Percentiles rank a stretch among this genome's conserved stretches.
phyloP scores from a whole-genome alignment of 116 monocot species.

The Papilionanthe hybrid region DNA sequence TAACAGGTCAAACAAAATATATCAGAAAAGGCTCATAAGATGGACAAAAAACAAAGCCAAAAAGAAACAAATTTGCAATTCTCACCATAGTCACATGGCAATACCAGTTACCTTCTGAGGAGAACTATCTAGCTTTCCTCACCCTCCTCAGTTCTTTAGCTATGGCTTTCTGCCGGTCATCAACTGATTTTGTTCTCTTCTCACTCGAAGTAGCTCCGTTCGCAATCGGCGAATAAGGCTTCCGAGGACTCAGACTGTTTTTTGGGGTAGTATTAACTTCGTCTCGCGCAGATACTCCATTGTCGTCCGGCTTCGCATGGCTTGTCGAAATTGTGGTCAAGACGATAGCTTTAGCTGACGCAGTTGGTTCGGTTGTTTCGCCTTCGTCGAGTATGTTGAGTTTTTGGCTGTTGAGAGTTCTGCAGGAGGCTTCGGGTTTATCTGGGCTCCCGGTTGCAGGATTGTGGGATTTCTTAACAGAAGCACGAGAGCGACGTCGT shows the following conservation, averaged over 20 bases:
- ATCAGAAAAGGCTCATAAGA: not conserved
- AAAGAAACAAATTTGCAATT: too few species aligned
- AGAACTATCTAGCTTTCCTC: not conserved
- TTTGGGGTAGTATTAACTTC: not conserved
- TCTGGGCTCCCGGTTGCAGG: not conserved
- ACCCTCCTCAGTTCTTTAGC: slow-evolving; percentile 14
- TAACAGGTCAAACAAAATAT: not conserved
- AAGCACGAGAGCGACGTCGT: slow-evolving; percentile 32
- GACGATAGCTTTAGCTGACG: not conserved
- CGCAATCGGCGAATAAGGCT: not conserved
- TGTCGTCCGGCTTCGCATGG: not conserved
- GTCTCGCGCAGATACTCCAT: not conserved
- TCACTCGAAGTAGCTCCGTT: not conserved
- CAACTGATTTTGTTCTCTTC: not conserved
- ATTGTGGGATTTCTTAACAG: slow-evolving; percentile 7
- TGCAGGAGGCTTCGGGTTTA: not conserved
- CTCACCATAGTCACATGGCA: too few species aligned
- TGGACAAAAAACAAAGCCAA: not conserved
- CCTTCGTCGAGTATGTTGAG: too few species aligned
- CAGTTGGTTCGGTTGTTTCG: not conserved
- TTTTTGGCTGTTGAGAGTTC: not conserved
- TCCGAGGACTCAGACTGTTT: not conserved
- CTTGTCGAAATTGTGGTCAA: not conserved
- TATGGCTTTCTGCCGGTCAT: slow-evolving; percentile 9
- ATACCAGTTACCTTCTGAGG: too few species aligned